Conservation (phyloP, 345 rosid genomes). For the Leavenworthia alabamica region DNA sequence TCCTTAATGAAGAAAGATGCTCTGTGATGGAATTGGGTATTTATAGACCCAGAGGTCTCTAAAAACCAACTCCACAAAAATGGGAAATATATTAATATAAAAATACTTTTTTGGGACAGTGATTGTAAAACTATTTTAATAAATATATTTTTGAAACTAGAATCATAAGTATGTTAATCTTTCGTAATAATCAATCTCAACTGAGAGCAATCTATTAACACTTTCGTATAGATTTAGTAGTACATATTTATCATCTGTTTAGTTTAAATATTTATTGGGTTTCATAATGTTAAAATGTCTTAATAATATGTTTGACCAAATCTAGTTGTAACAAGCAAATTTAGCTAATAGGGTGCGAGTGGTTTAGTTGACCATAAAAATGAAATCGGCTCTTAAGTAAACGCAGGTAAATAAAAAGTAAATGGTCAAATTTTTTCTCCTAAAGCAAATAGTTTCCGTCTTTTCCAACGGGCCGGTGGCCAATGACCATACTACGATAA, state of each 20-base stretch:
- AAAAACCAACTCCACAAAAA: conserved; percentile 25
- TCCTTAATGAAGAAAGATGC: conserved; percentile 2
- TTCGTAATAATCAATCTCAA: too few species aligned
- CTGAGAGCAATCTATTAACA: too few species aligned
- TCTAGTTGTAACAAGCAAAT: not conserved
- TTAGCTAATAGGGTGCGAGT: not conserved
- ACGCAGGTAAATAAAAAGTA: not conserved
- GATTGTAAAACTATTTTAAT: not conserved
- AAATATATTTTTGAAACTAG: too few species aligned
- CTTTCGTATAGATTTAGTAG: too few species aligned
- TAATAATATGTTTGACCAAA: too few species aligned
- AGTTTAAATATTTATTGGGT: too few species aligned
- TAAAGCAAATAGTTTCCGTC: not conserved
- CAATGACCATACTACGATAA: not conserved
- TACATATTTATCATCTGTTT: too few species aligned
- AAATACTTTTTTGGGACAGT: not conserved
- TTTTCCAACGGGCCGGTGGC: conserved; percentile 23
- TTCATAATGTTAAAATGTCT: too few species aligned
- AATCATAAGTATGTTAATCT: too few species aligned
- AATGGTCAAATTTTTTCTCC: not conserved
- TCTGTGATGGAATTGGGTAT: conserved; percentile 5
- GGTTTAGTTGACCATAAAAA: not conserved
- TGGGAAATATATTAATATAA: conserved; percentile 9
- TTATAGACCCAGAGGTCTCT: conserved; percentile 1
- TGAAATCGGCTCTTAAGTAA: not conserved